These are phyloP conservation scores for Rubroshorea leprosula DNA, from an alignment of 345 rosid species.

Conservation along the genomic window DNA sequence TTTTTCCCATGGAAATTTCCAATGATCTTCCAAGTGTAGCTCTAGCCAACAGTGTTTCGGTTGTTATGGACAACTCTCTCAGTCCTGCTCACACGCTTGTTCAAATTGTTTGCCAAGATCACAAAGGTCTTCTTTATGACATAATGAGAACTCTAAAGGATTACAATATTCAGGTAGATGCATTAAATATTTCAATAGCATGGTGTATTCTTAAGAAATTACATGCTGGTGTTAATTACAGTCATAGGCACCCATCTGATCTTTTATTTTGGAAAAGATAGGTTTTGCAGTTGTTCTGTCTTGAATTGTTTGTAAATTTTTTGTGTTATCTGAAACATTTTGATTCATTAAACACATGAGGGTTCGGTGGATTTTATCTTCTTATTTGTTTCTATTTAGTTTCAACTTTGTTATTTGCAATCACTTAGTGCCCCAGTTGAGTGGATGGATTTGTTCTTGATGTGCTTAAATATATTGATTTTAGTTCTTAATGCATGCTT, in stretches of 20 bases:
- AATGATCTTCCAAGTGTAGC: constrained; percentile 32
- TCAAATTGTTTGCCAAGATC: constrained; percentile 80
- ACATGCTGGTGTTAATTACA: background rate
- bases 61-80: constrained; percentile 66
- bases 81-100: constrained; percentile 86
- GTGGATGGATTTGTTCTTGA: constrained; percentile 8
- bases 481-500: constrained; percentile 7
- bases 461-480: background rate
- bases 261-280: background rate
- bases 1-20: constrained; percentile 37
- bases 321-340: background rate
- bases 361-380: background rate
- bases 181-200: background rate
- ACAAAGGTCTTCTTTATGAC: constrained; percentile 88
- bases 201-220: background rate
- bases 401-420: constrained; percentile 9
- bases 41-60: constrained; percentile 31
- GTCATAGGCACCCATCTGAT: background rate
- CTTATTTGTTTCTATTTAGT: background rate
- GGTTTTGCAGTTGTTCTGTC: background rate
- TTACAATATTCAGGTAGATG: constrained; percentile 82
- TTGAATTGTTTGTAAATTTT: background rate
- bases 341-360: background rate
- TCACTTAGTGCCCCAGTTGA: too few relatives aligned
- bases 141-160: constrained; percentile 94